Evolutionary conservation across 441 rosid genomes (phyloP).

Genomic region (Croton setiger): DNA sequence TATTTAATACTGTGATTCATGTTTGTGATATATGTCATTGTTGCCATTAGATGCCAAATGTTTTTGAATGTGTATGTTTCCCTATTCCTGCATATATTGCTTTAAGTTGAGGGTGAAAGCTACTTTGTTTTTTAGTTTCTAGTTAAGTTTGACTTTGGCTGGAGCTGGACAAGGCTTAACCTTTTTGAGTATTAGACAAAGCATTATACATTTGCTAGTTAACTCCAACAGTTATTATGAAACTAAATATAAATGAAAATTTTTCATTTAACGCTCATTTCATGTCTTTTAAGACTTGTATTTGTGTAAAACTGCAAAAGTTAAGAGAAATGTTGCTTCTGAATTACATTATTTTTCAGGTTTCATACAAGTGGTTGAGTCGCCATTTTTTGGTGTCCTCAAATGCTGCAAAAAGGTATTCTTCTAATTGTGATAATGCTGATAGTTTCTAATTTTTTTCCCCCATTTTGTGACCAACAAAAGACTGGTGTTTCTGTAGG

Average conservation of each 20-base stretch:
- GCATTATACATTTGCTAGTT: not conserved
- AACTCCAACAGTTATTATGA: not conserved
- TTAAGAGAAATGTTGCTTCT: not conserved
- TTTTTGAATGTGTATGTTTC: not conserved
- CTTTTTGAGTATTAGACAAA: not conserved
- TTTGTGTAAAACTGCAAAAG: conserved; percentile 3
- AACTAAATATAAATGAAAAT: not conserved
- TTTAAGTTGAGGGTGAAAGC: not conserved
- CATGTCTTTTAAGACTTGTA: not conserved
- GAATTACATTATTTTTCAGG: conserved; percentile 45
- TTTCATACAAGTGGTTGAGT: conserved; percentile 95
- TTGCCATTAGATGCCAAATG: not conserved
- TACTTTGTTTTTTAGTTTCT: not conserved
- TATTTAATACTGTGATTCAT: not conserved
- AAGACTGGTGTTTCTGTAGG: conserved; percentile 36
- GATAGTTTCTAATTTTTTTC: not conserved
- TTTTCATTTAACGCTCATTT: not conserved
- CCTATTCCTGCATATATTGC: not conserved
- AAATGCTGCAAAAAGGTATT: conserved; percentile 71
- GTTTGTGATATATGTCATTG: not conserved
- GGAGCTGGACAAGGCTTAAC: not conserved
- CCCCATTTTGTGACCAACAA: too few species aligned
- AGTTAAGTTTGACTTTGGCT: not conserved
- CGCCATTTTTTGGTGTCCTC: conserved; percentile 76
- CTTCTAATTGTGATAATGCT: conserved; percentile 13